Evolutionary conservation across 176 grass and related monocot species (phyloP), one percentile per base, ranked within the genome.

Genomic region (Aegilops bicornis): DNA sequence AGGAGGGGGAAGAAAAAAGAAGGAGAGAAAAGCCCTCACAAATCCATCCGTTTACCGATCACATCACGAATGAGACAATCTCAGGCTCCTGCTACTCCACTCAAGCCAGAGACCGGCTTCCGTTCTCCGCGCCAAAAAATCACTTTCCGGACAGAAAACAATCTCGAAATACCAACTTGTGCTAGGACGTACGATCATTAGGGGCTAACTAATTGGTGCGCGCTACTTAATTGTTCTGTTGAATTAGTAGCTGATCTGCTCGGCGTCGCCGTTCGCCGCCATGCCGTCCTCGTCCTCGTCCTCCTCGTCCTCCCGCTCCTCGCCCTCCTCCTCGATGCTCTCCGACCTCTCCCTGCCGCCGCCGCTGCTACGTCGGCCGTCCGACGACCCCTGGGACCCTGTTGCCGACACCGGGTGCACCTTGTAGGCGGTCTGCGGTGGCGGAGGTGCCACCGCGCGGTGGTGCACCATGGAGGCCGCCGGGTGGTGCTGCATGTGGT

Each of bases 311-410:
- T 88, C 89, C 33, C 63, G 14, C 29, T 93, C 91, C 47, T 88
- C 91, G 16, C 83, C 91, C 52, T 93, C 91, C 82, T 98, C 95
- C 43, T 93, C 91, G 35, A 98, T 93, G 88, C 95, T 98, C 89
- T 98, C 95, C 8, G 93, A 95, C 89, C 63, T 75, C 52, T 98
- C 91, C 64, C 87, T 87, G 11, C 93, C 83, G 20, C 88, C 81
- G 69, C 84, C 54, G 30, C 82, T 43, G 76, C 83, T 86, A 37
- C 88, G 69, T 30, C 89, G 84, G 24, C 66, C 89, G 35, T 98
- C 95, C 1, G 91, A 86, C 0, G 91, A 86, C 69, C 80, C 93
- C n/a, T 88, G 86, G 10, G 95, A 95, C 13, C 47, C 85, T 25
- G 33, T 70, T 25, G 33, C 75, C 58, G 81, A 52, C 73, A 76